These are phyloP conservation scores for Deinandra increscens DNA, from an alignment of 129 eudicot genomes.

Conservation along the genomic window DNA sequence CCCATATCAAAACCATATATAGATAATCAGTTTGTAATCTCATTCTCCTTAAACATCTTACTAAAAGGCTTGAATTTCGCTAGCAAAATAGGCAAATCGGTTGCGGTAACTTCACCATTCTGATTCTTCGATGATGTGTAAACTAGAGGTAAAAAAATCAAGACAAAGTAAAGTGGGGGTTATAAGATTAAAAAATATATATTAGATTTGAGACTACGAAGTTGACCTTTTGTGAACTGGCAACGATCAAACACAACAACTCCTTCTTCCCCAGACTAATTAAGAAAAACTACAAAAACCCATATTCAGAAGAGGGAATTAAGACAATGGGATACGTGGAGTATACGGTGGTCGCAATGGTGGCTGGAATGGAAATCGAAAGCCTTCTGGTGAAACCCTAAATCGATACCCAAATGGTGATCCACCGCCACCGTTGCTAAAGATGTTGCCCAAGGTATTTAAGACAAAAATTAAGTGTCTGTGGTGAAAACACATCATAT, in stretches of 20 bases:
- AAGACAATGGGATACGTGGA: too few species aligned
- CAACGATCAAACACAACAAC: constrained; percentile 82
- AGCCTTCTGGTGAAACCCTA: too few species aligned
- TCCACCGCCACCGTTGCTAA: too few species aligned
- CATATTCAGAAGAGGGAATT: too few species aligned
- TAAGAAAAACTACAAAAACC: too few species aligned
- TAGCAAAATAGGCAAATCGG: constrained; percentile 63
- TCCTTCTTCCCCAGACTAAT: too few species aligned
- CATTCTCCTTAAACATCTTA: constrained; percentile 55
- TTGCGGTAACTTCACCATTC: constrained; percentile 50
- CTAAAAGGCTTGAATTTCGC: constrained; percentile 50
- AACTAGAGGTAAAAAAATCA: constrained; percentile 44
- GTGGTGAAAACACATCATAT: too few species aligned
- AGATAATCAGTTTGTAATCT: constrained; percentile 38
- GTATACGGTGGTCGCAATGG: too few species aligned
- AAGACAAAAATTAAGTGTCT: too few species aligned
- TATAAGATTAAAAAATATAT: constrained; percentile 37
- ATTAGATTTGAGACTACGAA: constrained; percentile 63
- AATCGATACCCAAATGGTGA: too few species aligned
- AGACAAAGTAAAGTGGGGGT: background rate
- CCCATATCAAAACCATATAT: constrained; percentile 48
- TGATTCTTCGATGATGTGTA: constrained; percentile 38
- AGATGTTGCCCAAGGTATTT: too few species aligned
- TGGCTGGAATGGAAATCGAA: too few species aligned
- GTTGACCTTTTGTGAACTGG: constrained; percentile 87